phyloP scores from a whole-genome alignment of 345 rosid genomes.

The Citrus cavaleriei region DNA sequence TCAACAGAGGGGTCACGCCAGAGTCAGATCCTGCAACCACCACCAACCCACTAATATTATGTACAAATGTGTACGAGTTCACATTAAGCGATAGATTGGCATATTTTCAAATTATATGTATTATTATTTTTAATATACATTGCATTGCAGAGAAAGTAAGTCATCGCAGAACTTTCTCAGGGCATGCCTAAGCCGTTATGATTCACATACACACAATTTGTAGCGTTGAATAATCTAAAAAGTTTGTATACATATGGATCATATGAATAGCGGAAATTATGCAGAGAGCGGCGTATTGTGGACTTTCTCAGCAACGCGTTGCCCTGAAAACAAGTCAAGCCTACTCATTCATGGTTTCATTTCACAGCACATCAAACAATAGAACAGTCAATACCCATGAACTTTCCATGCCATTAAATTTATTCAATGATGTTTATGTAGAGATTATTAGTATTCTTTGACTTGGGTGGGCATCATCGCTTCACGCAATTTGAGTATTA shows the following conservation, averaged over 20 bases:
- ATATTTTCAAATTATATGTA: neutral
- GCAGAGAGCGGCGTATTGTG: neutral
- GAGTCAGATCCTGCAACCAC: neutral
- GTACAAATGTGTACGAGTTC: neutral
- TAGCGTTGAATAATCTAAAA: neutral
- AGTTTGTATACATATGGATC: too few relatives aligned
- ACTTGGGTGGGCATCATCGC: neutral
- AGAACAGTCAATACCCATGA: neutral
- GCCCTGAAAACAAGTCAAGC: neutral
- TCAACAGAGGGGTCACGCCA: neutral
- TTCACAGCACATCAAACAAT: neutral
- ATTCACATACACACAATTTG: neutral
- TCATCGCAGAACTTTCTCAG: neutral
- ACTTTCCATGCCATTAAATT: neutral
- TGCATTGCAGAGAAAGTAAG: neutral
- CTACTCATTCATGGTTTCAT: neutral
- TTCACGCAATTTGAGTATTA: neutral
- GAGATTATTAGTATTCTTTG: neutral
- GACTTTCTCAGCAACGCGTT: neutral
- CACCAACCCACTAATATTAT: neutral
- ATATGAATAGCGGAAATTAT: neutral
- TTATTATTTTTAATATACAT: neutral
- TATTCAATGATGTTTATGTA: neutral
- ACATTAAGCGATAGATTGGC: neutral
- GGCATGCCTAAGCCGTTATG: neutral